These are phyloP conservation scores for Torulaspora quercuum DNA, from an alignment of 805 yeast genomes.

Conservation along the genomic window DNA sequence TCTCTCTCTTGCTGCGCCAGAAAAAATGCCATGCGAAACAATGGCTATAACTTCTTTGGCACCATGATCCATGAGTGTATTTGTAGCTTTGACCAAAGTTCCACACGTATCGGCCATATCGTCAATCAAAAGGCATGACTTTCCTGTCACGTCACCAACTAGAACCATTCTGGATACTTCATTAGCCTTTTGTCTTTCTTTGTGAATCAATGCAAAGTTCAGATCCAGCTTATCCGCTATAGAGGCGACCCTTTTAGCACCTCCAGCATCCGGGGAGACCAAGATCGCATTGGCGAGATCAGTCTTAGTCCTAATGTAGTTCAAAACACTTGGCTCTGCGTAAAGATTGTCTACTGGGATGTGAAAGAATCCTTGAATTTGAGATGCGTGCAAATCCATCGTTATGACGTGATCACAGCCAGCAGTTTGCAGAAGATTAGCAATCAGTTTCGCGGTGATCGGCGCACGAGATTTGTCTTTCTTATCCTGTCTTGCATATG, in stretches of 20 bases:
- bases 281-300: slow-evolving; percentile 61
- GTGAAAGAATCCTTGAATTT: slow-evolving; percentile 93
- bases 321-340: slow-evolving; percentile 87
- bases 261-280: slow-evolving; percentile 98
- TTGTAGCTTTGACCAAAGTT: slow-evolving; percentile 91
- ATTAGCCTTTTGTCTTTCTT: slow-evolving; percentile 91
- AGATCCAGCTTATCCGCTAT: slow-evolving; percentile 89
- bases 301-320: slow-evolving; percentile 69
- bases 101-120: slow-evolving; percentile 99
- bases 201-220: slow-evolving; percentile 92
- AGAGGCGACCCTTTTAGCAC: slow-evolving; percentile 95
- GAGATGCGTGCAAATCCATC: slow-evolving; percentile 96
- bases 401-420: slow-evolving; percentile 96
- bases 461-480: slow-evolving; percentile 96
- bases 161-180: slow-evolving; percentile 93
- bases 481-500: slow-evolving; percentile 96
- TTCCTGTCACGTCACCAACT: slow-evolving; percentile 88
- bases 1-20: slow-evolving; percentile 76
- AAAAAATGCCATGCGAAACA: slow-evolving; percentile 92
- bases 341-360: slow-evolving; percentile 94
- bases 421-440: slow-evolving; percentile 85
- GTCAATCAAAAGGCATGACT: slow-evolving; percentile 82
- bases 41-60: slow-evolving; percentile 87
- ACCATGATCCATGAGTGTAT: slow-evolving; percentile 71
- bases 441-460: slow-evolving; percentile 90